phyloP scores from a whole-genome alignment of 2,329 filamentous ascomycete species.

The Neodidymelliopsis sp. region DNA sequence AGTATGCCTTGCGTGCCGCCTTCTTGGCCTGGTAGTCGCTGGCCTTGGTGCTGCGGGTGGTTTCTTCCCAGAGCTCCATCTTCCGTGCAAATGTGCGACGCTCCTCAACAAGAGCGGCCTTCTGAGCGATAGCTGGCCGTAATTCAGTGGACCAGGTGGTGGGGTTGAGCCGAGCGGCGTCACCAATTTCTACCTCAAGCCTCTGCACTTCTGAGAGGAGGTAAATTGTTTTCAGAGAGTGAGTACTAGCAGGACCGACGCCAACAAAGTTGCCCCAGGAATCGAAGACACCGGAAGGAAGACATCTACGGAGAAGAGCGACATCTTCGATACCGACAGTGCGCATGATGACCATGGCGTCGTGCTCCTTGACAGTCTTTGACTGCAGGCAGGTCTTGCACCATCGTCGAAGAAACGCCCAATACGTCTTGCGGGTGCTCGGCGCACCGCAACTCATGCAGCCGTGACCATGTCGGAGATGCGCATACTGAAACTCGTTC shows the following conservation, averaged over 20 bases:
- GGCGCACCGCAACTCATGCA: slow-evolving; percentile 49
- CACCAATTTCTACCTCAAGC: slow-evolving; percentile 35
- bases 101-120: slow-evolving; percentile 37
- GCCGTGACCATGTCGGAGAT: slow-evolving; percentile 49
- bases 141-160: slow-evolving; percentile 31
- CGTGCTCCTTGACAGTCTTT: slow-evolving; percentile 44
- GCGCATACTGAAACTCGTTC: slow-evolving; percentile 51
- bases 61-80: slow-evolving; percentile 50
- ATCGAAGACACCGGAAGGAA: slow-evolving; percentile 47
- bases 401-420: slow-evolving; percentile 53
- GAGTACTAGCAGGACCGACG: slow-evolving; percentile 44
- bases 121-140: slow-evolving; percentile 32
- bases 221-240: slow-evolving; percentile 45
- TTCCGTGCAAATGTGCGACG: slow-evolving; percentile 44
- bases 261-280: slow-evolving; percentile 51
- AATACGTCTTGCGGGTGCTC: slow-evolving; percentile 52
- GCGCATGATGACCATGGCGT: slow-evolving; percentile 37
- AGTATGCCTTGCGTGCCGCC: slow-evolving; percentile 45
- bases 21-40: slow-evolving; percentile 44
- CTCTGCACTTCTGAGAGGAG: slow-evolving; percentile 39
- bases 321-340: slow-evolving; percentile 38
- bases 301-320: slow-evolving; percentile 37
- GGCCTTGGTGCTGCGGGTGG: slow-evolving; percentile 37
- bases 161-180: slow-evolving; percentile 24
- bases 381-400: slow-evolving; percentile 49